These are phyloP conservation scores for Xerocomus alliaceus DNA, from an alignment of 1,284 basidiomycete species.

Conservation along the genomic window DNA sequence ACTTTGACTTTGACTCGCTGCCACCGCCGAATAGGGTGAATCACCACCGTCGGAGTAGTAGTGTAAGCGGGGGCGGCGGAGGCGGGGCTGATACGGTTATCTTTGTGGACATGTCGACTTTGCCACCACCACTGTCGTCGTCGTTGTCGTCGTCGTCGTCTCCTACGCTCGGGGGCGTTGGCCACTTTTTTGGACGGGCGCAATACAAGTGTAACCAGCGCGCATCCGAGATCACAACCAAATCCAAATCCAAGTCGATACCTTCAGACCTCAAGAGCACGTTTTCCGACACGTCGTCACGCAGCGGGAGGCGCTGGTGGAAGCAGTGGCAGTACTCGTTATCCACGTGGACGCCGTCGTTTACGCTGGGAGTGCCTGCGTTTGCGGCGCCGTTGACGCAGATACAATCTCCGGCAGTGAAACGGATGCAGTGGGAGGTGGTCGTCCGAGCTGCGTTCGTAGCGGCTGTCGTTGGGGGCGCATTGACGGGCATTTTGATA, in stretches of 20 bases:
- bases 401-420: constrained; percentile 71
- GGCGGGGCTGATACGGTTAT: no score
- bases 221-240: no score
- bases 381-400: constrained; percentile 72
- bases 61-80: neutral
- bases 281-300: neutral
- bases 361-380: constrained; percentile 65
- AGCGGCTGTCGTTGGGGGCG: constrained; percentile 34
- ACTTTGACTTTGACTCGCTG: constrained; percentile 39
- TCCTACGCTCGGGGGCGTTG: constrained; percentile 11
- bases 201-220: constrained; percentile 38
- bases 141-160: neutral
- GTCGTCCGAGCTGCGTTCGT: constrained; percentile 52
- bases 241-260: neutral
- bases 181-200: constrained; percentile 27
- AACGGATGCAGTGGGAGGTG: constrained; percentile 80
- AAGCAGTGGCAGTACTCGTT: constrained; percentile 6
- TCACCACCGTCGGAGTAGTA: neutral
- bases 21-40: constrained; percentile 22
- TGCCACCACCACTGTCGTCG: neutral
- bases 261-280: constrained; percentile 8
- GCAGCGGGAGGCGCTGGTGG: neutral
- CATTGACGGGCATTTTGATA: constrained; percentile 24
- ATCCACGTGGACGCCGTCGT: constrained; percentile 50
- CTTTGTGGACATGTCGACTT: neutral